These are phyloP conservation scores for Neopestalotiopsis sp. DNA, from an alignment of 2,329 filamentous ascomycete species.

Conservation along the genomic window DNA sequence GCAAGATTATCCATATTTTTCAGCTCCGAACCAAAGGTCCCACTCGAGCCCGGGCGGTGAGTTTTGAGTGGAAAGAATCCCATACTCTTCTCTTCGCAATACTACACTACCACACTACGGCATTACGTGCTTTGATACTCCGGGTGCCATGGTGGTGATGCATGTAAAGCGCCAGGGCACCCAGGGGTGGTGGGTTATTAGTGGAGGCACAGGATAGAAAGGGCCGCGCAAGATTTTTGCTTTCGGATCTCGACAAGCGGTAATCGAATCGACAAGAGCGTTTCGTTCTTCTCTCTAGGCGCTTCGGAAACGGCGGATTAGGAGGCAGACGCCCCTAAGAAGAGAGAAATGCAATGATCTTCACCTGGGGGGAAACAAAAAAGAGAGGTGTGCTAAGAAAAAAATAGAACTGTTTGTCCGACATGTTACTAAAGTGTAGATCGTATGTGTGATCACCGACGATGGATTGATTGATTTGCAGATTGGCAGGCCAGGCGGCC, in stretches of 20 bases:
- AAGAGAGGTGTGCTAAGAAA: constrained; percentile 12
- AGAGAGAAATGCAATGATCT: constrained; percentile 12
- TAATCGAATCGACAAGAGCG: no score
- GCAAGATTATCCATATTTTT: neutral
- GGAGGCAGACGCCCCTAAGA: neutral
- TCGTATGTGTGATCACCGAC: constrained; percentile 11
- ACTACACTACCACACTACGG: no score
- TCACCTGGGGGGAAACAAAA: neutral
- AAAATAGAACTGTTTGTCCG: constrained; percentile 8
- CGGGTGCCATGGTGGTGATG: neutral
- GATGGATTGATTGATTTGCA: constrained; percentile 13
- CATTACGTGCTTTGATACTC: neutral
- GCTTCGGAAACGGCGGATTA: neutral
- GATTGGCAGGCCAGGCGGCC: neutral
- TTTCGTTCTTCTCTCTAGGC: neutral
- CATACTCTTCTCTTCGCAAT: neutral
- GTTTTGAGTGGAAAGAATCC: neutral
- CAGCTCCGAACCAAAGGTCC: neutral
- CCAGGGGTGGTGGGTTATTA: neutral
- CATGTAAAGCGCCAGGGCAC: neutral
- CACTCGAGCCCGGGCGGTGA: neutral
- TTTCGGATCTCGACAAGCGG: neutral
- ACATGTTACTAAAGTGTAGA: constrained; percentile 5
- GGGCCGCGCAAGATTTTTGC: neutral
- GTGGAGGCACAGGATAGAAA: neutral